Conservation (phyloP, 352 stramenopile species). For the Phytophthora kernoviae region DNA sequence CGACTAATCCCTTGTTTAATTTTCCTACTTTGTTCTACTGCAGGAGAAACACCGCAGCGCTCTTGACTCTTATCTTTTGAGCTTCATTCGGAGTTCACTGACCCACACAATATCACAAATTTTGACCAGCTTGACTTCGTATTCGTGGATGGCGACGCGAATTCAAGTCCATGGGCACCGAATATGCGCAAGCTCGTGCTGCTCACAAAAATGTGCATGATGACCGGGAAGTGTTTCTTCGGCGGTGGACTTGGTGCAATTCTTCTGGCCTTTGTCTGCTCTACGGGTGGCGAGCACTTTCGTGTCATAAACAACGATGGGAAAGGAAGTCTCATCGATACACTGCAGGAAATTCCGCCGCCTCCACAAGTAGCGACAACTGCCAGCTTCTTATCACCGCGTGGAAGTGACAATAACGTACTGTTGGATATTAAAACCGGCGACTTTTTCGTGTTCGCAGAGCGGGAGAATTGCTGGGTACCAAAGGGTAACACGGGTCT, state of each 20-base stretch:
- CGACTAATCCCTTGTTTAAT: slow-evolving; percentile 7
- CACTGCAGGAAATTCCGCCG: slow-evolving; percentile 44
- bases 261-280: slow-evolving; percentile 71
- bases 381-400: slow-evolving; percentile 22
- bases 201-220: slow-evolving; percentile 88
- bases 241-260: slow-evolving; percentile 60
- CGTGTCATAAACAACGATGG: slow-evolving; percentile 69
- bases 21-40: neutral
- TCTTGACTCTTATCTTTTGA: slow-evolving; percentile 79
- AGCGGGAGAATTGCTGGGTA: slow-evolving; percentile 43
- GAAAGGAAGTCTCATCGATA: slow-evolving; percentile 49
- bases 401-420: slow-evolving; percentile 35
- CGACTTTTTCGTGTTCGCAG: slow-evolving; percentile 68
- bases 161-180: slow-evolving; percentile 63
- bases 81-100: slow-evolving; percentile 68
- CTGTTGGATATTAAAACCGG: slow-evolving; percentile 74
- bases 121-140: slow-evolving; percentile 87
- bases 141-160: slow-evolving; percentile 73
- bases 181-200: slow-evolving; percentile 65
- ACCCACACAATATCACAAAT: slow-evolving; percentile 69
- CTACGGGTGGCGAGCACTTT: slow-evolving; percentile 67
- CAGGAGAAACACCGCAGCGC: slow-evolving; percentile 67
- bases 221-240: slow-evolving; percentile 86
- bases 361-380: slow-evolving; percentile 21
- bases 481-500: slow-evolving; percentile 82